Evolutionary conservation across 176 grass and related monocot species (phyloP), one percentile per base, ranked within the genome.

Genomic region (Rhynchospora tenuis): DNA sequence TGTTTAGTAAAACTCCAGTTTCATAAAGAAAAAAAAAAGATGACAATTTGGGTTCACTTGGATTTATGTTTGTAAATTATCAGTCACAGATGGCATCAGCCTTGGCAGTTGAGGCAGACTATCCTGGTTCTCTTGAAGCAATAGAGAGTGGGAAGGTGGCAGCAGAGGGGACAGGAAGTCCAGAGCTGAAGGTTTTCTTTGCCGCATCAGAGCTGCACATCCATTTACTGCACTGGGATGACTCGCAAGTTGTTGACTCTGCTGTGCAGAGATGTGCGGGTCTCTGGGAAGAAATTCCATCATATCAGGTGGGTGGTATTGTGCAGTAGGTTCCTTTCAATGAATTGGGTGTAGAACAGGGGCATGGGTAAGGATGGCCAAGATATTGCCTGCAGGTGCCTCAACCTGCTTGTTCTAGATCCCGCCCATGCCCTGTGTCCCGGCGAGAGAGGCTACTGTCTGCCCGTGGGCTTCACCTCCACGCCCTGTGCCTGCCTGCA

Each of bases 171-270:
- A 91, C 91, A n/a, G 44, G 77, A 31, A 89, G 80, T 54, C 88
- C 91, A 22, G 91, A 98, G 86, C 91, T 98, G 23, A 86, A 94
- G 92, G 89, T 98, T 61, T 98, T 98, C 86, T 98, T 98, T 24
- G 93, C 96, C 0, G 93, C 93, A 33, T 91, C 96, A 57, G 59
- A 66, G 3, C 80, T 98, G 59, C 96, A 98, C 82, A 86, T 93
- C n/a, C 86, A 90, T 55, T 80, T 95, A 24, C 91, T 98, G 52
- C 90, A 90, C 87, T 98, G 91, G 95, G 92, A 94, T 61, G 92
- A 98, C 79, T 85, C 8, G 4, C 10, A 66, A 28, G 83, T 88
- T 7, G 92, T 95, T 0, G 89, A 90, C 71, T 88, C 55, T 13
- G 86, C 90, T 1, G 89, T 90, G 42, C 81, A 43, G 6, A 85